phyloP scores from a whole-genome alignment of 2,329 filamentous ascomycete genomes.

The Zasmidium cellare region DNA sequence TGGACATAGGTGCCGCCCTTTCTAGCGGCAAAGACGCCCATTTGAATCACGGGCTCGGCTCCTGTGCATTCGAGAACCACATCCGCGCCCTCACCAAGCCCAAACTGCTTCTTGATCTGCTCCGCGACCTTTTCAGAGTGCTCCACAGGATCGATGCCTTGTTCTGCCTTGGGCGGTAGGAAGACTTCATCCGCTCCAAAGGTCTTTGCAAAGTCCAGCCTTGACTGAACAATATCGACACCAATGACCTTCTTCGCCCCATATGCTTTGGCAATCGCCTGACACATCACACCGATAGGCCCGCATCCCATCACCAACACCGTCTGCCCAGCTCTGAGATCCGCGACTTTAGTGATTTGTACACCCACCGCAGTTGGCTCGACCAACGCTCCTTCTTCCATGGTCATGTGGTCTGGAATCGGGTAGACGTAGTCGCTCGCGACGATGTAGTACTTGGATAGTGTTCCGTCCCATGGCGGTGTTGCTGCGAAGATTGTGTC shows the following conservation, averaged over 20 bases:
- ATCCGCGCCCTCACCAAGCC: slow-evolving; percentile 49
- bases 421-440: slow-evolving; percentile 51
- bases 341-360: slow-evolving; percentile 43
- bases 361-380: slow-evolving; percentile 57
- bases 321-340: slow-evolving; percentile 40
- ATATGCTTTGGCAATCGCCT: slow-evolving; percentile 76
- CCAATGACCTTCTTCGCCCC: slow-evolving; percentile 77
- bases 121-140: slow-evolving; percentile 41
- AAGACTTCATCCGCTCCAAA: slow-evolving; percentile 47
- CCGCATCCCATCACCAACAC: slow-evolving; percentile 49
- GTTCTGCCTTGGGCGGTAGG: slow-evolving; percentile 36
- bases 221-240: slow-evolving; percentile 77
- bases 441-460: slow-evolving; percentile 51
- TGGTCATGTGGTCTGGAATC: slow-evolving; percentile 45
- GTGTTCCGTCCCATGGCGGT: slow-evolving; percentile 49
- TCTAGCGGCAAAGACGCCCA: slow-evolving; percentile 46
- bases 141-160: slow-evolving; percentile 37
- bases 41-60: slow-evolving; percentile 50
- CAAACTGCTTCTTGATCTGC: slow-evolving; percentile 41
- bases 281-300: slow-evolving; percentile 77
- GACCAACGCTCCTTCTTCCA: slow-evolving; percentile 55
- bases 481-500: slow-evolving; percentile 53
- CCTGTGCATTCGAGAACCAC: slow-evolving; percentile 54
- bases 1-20: slow-evolving; percentile 52
- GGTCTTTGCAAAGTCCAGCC: slow-evolving; percentile 73